Evolutionary conservation across 1,139 yeast genomes (phyloP).

Genomic region (Suhomyces bribrorum): DNA sequence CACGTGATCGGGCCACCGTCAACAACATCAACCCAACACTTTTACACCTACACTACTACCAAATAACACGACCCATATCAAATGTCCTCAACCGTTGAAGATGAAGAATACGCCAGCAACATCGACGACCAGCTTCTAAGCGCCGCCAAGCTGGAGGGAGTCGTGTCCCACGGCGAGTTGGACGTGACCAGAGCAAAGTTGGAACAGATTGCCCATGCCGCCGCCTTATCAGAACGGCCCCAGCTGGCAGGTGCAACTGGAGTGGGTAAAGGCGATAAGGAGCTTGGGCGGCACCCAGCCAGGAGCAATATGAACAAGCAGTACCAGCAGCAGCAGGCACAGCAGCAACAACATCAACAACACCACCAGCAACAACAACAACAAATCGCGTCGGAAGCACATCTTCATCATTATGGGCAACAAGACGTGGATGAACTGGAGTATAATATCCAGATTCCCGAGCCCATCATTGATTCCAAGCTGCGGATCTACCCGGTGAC

Average conservation of each 20-base stretch:
- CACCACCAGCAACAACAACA: slow-evolving; percentile 21
- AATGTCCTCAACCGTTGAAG: slow-evolving; percentile 30
- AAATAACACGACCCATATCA: slow-evolving; percentile 24
- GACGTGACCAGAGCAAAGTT: slow-evolving; percentile 32
- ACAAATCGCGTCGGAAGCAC: slow-evolving; percentile 24
- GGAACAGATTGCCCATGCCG: slow-evolving; percentile 36
- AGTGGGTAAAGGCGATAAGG: slow-evolving; percentile 2
- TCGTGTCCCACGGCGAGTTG: slow-evolving; percentile 29
- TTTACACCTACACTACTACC: slow-evolving; percentile 30
- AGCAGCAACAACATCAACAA: slow-evolving; percentile 18
- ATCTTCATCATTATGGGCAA: slow-evolving; percentile 21
- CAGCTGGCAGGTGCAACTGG: slow-evolving; percentile 5
- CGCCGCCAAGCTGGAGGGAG: slow-evolving; percentile 38
- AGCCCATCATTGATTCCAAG: slow-evolving; percentile 47
- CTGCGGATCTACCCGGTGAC: slow-evolving; percentile 49
- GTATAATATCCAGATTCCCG: slow-evolving; percentile 51
- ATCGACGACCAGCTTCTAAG: slow-evolving; percentile 49
- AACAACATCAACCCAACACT: slow-evolving; percentile 8
- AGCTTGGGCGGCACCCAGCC: background rate
- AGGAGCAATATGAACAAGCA: slow-evolving; percentile 16
- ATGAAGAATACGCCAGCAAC: slow-evolving; percentile 44
- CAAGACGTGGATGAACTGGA: slow-evolving; percentile 43
- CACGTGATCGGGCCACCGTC: slow-evolving; percentile 3
- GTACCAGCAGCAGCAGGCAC: slow-evolving; percentile 19
- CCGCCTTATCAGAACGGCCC: slow-evolving; percentile 18